These are phyloP conservation scores for Lactifluus piperatus DNA, from an alignment of 768 basidiomycete species.

Conservation along the genomic window DNA sequence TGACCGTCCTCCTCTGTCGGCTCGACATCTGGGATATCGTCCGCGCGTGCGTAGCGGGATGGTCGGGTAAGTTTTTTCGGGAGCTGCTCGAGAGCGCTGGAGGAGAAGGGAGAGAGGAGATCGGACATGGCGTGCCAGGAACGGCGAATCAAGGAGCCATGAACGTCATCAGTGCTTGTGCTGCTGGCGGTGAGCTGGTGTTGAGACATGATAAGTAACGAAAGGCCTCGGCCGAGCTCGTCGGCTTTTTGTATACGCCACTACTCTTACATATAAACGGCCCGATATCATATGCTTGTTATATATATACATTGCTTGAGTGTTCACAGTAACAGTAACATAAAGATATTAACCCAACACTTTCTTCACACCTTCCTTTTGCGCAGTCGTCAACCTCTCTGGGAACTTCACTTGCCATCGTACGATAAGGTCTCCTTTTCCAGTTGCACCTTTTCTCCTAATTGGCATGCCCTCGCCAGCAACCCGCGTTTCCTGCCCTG, in stretches of 20 bases:
- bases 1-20: constrained; percentile 40
- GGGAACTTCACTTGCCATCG: constrained; percentile 86
- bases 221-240: no score
- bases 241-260: no score
- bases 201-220: constrained; percentile 5
- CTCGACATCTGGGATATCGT: constrained; percentile 59
- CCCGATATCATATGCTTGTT: no score
- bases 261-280: no score
- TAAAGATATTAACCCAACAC: constrained; percentile 36
- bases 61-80: constrained; percentile 33
- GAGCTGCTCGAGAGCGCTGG: constrained; percentile 45
- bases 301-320: no score
- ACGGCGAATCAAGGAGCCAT: constrained; percentile 37
- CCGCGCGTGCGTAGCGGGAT: constrained; percentile 54
- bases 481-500: constrained; percentile 63
- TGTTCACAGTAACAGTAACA: no score
- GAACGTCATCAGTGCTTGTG: constrained; percentile 18
- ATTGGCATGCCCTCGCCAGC: constrained; percentile 87
- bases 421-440: constrained; percentile 78
- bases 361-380: constrained; percentile 75
- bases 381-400: constrained; percentile 55
- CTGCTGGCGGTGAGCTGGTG: constrained; percentile 8
- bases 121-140: constrained; percentile 58
- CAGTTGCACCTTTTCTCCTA: constrained; percentile 59
- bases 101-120: constrained; percentile 58